Conservation (phyloP, 768 basidiomycete genomes). For the Hortiboletus campestris region DNA sequence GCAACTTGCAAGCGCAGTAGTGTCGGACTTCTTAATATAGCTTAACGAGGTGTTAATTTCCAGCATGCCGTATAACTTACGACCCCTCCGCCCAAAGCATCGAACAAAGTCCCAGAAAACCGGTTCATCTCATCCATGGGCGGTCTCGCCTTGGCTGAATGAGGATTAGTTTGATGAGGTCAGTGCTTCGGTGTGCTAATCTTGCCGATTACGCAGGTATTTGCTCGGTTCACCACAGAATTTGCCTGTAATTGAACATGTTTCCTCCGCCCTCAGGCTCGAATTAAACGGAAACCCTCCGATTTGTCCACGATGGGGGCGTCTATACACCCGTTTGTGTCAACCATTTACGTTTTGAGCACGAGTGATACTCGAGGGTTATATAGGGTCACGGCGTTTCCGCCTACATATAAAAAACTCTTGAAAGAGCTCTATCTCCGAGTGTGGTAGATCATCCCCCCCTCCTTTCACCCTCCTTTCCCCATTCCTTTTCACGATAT, state of each 20-base stretch:
- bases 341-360: slow-evolving; percentile 4
- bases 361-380: not conserved
- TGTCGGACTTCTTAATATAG: too few species aligned
- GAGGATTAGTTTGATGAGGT: slow-evolving; percentile 6
- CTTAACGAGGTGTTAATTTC: too few species aligned
- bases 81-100: not conserved
- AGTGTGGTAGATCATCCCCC: not conserved
- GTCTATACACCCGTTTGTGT: not conserved
- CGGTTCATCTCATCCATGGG: slow-evolving; percentile 3
- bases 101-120: not conserved
- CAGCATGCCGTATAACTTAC: not conserved
- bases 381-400: not conserved
- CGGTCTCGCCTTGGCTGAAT: not conserved
- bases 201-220: slow-evolving; percentile 14
- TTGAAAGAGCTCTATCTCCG: not conserved
- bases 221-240: not conserved
- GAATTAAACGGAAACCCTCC: slow-evolving; percentile 2
- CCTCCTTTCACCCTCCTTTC: not conserved
- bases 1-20: too few species aligned
- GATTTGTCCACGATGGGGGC: slow-evolving; percentile 1
- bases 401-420: slow-evolving; percentile 23
- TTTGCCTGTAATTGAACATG: not conserved
- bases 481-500: slow-evolving; percentile 14
- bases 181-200: not conserved
- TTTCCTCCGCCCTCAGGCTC: not conserved